Base-by-base conservation (phyloP, 371 early-diverging fungal genomes). In the Haplosporangium sp. region DNA sequence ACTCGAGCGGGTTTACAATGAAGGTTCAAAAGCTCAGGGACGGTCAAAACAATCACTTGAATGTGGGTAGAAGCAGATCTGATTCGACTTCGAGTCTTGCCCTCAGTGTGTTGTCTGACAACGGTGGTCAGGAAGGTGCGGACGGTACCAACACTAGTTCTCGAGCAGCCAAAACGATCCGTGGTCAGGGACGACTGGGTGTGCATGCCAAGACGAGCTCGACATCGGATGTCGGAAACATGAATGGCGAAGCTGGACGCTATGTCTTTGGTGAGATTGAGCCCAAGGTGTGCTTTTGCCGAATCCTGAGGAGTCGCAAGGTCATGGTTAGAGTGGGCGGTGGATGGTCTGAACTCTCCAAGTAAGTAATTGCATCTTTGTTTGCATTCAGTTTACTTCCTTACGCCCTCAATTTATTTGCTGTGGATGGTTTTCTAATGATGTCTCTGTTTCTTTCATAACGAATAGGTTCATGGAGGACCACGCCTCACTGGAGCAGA, bases 241-340 rank as follows among this genome's bases (percentile, higher is more conserved):
- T 67, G 29, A 75, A 71, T 51, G 80, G 76, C n/a, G 91, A 91
- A 65, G 85, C 83, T 5, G 92, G 91, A 16, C 81, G 89, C 16
- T 92, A 93, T 61, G 86, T 90, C 87, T 91, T 92, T 83, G 92
- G 92, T 51, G 90, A 93, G 48, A 67, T 82, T 37, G 87, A 91
- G 62, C 90, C 90, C 16, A 90, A 91, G 62, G 67, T 91, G n/a
- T 90, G 90, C 51, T 91, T 88, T 68, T 93, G 93, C 68, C 89
- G 92, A 37, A 85, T 92, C 11, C 74, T 93, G 48, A 82, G 86
- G 54, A 87, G 87, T 60, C 84, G 86, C 13, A 87, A 88, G 84
- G 92, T 93, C 21, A 91, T 93, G 91, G 92, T 93, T 46, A 86
- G 93, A 50, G 90, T 93, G 3, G 93, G 93, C 23, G 93, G 93